Percentiles rank a stretch among this genome's conserved stretches.
These are phyloP conservation scores for Pelargonium citronellum DNA, from an alignment of 441 rosid species.

Conservation along the genomic window DNA sequence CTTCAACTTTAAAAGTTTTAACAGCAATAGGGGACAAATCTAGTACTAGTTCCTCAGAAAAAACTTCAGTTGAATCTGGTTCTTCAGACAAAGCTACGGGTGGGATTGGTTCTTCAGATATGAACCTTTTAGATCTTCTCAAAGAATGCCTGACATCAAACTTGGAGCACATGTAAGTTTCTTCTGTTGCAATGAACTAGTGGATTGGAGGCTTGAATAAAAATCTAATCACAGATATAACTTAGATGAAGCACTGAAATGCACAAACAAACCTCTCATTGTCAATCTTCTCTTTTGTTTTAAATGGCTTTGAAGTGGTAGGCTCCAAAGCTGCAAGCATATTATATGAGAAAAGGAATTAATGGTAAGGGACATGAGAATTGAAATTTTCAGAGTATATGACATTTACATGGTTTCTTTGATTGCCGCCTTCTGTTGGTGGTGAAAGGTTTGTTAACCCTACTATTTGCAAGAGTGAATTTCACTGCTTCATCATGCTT, in stretches of 20 bases:
- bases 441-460: slow-evolving; percentile 23
- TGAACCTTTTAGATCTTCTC: slow-evolving; percentile 15
- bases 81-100: not conserved
- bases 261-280: slow-evolving; percentile 27
- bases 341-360: slow-evolving; percentile 4
- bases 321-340: slow-evolving; percentile 29
- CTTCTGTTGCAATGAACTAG: not conserved
- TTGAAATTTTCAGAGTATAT: slow-evolving; percentile 11
- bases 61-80: not conserved
- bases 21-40: not conserved
- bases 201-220: not conserved
- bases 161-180: not conserved
- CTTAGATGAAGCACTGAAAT: slow-evolving; percentile 1
- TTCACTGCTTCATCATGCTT: slow-evolving; percentile 18
- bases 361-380: not conserved
- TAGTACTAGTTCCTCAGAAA: not conserved
- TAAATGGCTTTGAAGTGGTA: slow-evolving; percentile 25
- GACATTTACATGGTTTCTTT: slow-evolving; percentile 30
- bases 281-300: slow-evolving; percentile 24
- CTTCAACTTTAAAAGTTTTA: not conserved
- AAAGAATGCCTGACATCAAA: slow-evolving; percentile 16
- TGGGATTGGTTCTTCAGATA: not conserved
- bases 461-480: slow-evolving; percentile 17
- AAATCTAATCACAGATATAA: not conserved
- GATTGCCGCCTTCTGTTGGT: slow-evolving; percentile 26